phyloP scores from a whole-genome alignment of 371 early-diverging fungal genomes.

The Coemansia sp. region DNA sequence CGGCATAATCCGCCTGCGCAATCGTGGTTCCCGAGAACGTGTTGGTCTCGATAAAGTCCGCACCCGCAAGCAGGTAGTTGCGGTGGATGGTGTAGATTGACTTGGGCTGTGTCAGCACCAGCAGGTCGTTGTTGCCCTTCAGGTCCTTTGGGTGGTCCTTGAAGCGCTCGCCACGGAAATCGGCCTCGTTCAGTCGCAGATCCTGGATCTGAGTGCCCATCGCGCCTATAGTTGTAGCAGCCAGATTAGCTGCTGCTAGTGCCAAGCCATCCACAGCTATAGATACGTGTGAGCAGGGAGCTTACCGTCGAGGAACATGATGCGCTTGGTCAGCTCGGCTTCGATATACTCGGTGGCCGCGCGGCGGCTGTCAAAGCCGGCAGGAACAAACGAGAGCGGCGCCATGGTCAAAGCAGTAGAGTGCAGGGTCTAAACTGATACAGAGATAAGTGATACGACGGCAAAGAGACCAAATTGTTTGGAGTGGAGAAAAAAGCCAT shows the following conservation, averaged over 20 bases:
- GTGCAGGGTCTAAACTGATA: not conserved
- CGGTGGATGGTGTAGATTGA: slow-evolving; percentile 85
- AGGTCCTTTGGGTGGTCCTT: slow-evolving; percentile 78
- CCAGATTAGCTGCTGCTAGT: too few species aligned
- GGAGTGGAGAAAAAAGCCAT: not conserved
- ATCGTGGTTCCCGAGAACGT: slow-evolving; percentile 89
- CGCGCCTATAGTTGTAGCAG: slow-evolving; percentile 54
- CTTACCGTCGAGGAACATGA: slow-evolving; percentile 86
- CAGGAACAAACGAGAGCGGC: slow-evolving; percentile 32
- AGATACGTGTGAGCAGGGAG: not conserved
- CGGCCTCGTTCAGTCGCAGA: slow-evolving; percentile 74
- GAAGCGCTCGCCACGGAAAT: slow-evolving; percentile 84
- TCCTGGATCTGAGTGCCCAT: slow-evolving; percentile 95
- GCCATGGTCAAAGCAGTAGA: slow-evolving; percentile 7
- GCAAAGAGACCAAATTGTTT: not conserved
- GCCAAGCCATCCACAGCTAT: not conserved
- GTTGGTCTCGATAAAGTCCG: slow-evolving; percentile 93
- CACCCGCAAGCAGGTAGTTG: slow-evolving; percentile 85
- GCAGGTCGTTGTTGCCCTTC: slow-evolving; percentile 92
- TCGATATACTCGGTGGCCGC: slow-evolving; percentile 65
- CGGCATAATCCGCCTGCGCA: slow-evolving; percentile 87
- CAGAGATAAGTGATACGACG: slow-evolving; percentile 1
- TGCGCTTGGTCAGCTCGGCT: slow-evolving; percentile 72
- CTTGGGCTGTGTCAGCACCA: slow-evolving; percentile 86
- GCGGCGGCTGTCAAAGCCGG: slow-evolving; percentile 41